phyloP scores from a whole-genome alignment of 164 flowering plant genomes.

The Euptelea pleiosperma region DNA sequence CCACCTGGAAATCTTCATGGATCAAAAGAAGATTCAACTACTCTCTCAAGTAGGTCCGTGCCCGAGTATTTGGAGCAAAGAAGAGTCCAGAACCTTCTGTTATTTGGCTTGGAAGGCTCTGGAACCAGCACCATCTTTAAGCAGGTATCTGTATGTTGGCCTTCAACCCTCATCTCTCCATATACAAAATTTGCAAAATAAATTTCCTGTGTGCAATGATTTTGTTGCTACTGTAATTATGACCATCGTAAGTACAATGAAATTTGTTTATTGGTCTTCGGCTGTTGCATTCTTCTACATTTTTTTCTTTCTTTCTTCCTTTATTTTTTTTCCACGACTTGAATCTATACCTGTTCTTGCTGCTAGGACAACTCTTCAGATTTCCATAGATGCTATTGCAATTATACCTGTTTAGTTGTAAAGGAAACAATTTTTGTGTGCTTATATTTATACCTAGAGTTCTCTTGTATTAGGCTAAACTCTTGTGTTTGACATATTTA shows the following conservation, averaged over 20 bases:
- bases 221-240: background rate
- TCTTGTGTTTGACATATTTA: too few relatives aligned
- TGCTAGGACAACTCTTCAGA: too few relatives aligned
- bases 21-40: slow-evolving; percentile 23
- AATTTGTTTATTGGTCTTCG: background rate
- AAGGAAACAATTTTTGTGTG: too few relatives aligned
- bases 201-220: background rate
- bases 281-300: background rate
- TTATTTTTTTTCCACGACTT: background rate
- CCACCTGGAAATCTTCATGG: slow-evolving; percentile 18
- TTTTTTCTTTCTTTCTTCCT: background rate
- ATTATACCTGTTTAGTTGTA: too few relatives aligned
- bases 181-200: background rate
- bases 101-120: slow-evolving; percentile 33
- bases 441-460: too few relatives aligned
- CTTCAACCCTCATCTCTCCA: background rate
- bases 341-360: too few relatives aligned
- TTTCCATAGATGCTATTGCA: too few relatives aligned
- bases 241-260: background rate
- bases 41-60: slow-evolving; percentile 22
- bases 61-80: slow-evolving; percentile 31
- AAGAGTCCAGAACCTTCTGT: slow-evolving; percentile 30
- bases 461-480: too few relatives aligned
- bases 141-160: too few relatives aligned
- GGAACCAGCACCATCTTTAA: slow-evolving; percentile 43